phyloP scores from a whole-genome alignment of 345 rosid genomes.

The Heritiera littoralis region DNA sequence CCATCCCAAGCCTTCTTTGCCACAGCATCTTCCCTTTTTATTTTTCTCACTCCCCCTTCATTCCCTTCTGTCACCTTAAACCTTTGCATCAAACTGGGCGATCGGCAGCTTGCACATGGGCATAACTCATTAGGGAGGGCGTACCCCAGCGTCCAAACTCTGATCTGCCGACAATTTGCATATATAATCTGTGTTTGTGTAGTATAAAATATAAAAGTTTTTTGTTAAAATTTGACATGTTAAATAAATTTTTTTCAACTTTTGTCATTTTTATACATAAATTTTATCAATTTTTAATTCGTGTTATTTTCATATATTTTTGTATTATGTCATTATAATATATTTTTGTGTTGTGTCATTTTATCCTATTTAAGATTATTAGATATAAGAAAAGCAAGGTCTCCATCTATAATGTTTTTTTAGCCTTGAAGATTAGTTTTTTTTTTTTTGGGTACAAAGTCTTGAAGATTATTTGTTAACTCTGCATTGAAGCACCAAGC shows the following conservation, averaged over 20 bases:
- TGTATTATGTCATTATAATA: too few species aligned
- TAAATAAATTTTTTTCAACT: too few species aligned
- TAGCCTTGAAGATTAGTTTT: neutral
- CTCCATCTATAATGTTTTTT: neutral
- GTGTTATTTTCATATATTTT: too few species aligned
- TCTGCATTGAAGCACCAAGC: neutral
- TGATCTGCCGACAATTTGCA: too few species aligned
- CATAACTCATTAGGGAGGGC: neutral
- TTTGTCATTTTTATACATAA: too few species aligned
- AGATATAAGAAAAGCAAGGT: neutral
- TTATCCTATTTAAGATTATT: too few species aligned
- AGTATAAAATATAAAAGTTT: too few species aligned
- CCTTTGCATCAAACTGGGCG: constrained; percentile 7
- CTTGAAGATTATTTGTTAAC: neutral
- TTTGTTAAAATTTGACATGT: too few species aligned
- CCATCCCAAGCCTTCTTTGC: constrained; percentile 43
- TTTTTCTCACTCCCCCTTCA: neutral
- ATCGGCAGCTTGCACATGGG: neutral
- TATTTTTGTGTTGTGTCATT: too few species aligned
- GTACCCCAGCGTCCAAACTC: neutral
- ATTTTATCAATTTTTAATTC: too few species aligned
- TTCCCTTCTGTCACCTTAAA: neutral
- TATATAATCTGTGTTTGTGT: too few species aligned
- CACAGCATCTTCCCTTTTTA: neutral
- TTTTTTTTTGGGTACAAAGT: too few species aligned